Percentiles rank a stretch among this genome's conserved stretches.
phyloP scores from a whole-genome alignment of 805 yeast genomes.

The Candida lessepsii region DNA sequence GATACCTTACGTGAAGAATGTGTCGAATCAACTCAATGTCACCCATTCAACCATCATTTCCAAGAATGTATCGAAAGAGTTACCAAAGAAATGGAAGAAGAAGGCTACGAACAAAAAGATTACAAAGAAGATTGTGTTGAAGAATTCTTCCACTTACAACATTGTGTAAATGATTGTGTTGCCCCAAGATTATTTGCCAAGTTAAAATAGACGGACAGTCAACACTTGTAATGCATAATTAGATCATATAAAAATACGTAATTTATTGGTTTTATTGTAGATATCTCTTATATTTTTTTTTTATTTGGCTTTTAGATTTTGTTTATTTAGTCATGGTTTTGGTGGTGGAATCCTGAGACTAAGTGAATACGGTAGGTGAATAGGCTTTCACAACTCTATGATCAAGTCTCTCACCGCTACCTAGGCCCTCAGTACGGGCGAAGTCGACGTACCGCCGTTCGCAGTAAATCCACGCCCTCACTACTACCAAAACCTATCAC shows the following conservation, averaged over 20 bases:
- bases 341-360: no score
- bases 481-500: no score
- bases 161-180: conserved; percentile 87
- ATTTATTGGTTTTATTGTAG: not conserved
- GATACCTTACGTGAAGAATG: conserved; percentile 55
- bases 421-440: no score
- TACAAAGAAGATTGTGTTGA: conserved; percentile 97
- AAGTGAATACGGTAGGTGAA: no score
- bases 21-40: conserved; percentile 62
- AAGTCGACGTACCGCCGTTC: no score
- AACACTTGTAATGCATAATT: conserved; percentile 4
- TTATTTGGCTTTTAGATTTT: not conserved
- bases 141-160: conserved; percentile 96
- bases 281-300: not conserved
- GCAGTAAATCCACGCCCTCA: no score
- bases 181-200: conserved; percentile 87
- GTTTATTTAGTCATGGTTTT: no score
- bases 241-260: conserved; percentile 5
- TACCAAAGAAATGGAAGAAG: conserved; percentile 79
- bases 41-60: conserved; percentile 80
- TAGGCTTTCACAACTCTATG: no score
- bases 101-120: conserved; percentile 72
- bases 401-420: no score
- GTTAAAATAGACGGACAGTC: conserved; percentile 56
- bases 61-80: conserved; percentile 96